Conservation (phyloP, 345 rosid genomes). For the Aquilaria malaccensis region DNA sequence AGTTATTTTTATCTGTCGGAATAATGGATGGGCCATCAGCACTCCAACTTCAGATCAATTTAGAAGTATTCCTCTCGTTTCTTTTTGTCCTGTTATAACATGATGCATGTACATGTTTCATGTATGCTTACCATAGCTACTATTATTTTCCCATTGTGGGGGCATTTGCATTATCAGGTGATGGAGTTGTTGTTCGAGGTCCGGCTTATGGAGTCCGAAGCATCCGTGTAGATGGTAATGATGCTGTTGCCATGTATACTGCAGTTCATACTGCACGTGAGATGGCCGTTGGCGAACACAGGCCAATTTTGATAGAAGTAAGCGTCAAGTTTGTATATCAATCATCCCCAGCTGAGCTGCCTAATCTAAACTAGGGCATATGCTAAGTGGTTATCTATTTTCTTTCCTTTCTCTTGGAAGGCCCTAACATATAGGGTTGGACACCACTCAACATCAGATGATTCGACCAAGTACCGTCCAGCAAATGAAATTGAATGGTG, state of each 20-base stretch:
- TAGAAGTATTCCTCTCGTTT: constrained; percentile 44
- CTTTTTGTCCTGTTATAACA: background rate
- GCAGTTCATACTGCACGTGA: constrained; percentile 69
- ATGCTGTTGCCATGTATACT: constrained; percentile 80
- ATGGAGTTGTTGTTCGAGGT: constrained; percentile 78
- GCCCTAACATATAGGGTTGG: constrained; percentile 86
- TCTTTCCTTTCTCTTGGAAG: constrained; percentile 19
- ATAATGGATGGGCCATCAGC: constrained; percentile 94
- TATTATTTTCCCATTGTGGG: constrained; percentile 7
- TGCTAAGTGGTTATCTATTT: background rate
- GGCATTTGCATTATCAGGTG: constrained; percentile 40
- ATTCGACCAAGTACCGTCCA: constrained; percentile 82
- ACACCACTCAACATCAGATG: constrained; percentile 94
- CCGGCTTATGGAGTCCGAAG: constrained; percentile 80
- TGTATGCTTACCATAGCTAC: background rate
- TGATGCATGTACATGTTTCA: too few relatives aligned
- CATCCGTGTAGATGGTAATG: constrained; percentile 89
- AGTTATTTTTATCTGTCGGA: constrained; percentile 73
- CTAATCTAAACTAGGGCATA: background rate
- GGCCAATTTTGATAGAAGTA: constrained; percentile 86
- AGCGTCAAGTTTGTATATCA: background rate
- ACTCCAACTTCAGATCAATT: constrained; percentile 77
- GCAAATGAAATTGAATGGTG: constrained; percentile 68
- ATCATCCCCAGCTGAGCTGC: background rate
- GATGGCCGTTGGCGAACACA: constrained; percentile 60